Evolutionary conservation across 2,329 filamentous ascomycete species (phyloP).

Genomic region (Aspergillus pseudotamarii): DNA sequence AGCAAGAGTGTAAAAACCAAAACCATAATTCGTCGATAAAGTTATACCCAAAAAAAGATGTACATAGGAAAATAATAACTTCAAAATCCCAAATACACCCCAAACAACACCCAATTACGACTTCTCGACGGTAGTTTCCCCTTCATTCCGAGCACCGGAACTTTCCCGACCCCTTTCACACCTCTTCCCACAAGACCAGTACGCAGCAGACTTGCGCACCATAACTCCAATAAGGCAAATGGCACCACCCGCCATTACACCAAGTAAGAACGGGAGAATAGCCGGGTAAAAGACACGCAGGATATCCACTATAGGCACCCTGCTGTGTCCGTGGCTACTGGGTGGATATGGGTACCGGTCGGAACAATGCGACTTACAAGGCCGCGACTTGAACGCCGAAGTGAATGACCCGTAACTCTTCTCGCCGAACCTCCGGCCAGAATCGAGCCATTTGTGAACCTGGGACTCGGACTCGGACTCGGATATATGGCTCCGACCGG

Average conservation of each 20-base stretch:
- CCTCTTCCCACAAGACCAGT: background rate
- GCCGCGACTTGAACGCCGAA: too few relatives aligned
- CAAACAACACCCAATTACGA: too few relatives aligned
- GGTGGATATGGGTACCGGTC: too few relatives aligned
- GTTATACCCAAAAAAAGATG: too few relatives aligned
- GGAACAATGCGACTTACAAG: background rate
- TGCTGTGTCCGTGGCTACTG: too few relatives aligned
- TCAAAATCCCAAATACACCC: too few relatives aligned
- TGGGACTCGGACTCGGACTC: background rate
- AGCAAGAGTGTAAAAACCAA: too few relatives aligned
- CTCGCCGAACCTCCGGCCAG: background rate
- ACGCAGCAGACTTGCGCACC: background rate
- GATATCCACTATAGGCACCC: background rate
- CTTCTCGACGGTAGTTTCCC: background rate
- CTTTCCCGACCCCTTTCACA: background rate
- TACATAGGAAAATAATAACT: too few relatives aligned
- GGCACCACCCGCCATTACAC: background rate
- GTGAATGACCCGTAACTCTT: background rate
- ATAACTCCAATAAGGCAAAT: background rate
- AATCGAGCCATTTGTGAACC: background rate
- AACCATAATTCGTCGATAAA: too few relatives aligned
- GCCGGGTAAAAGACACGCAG: background rate
- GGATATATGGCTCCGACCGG: background rate
- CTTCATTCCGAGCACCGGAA: background rate
- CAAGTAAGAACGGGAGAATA: background rate